These are phyloP conservation scores for Moesziomyces sp. DNA, from an alignment of 1,284 basidiomycete genomes.

Conservation along the genomic window DNA sequence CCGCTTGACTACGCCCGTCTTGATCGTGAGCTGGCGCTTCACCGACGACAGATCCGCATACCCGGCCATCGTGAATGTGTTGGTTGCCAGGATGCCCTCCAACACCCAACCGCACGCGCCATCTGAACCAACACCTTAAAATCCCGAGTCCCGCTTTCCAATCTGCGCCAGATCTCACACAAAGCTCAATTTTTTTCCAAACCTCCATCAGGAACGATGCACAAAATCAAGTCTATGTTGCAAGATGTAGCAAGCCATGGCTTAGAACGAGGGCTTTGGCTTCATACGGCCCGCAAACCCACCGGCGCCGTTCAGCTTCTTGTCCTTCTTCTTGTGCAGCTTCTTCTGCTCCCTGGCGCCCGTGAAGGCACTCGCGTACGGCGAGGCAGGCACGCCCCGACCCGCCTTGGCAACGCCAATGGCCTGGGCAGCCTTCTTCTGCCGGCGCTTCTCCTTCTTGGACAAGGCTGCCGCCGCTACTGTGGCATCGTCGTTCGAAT, in stretches of 20 bases:
- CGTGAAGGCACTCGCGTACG: constrained; percentile 33
- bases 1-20: constrained; percentile 59
- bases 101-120: no score
- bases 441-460: constrained; percentile 39
- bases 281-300: constrained; percentile 36
- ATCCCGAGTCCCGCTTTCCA: no score
- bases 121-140: no score
- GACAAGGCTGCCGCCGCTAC: constrained; percentile 7
- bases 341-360: constrained; percentile 18
- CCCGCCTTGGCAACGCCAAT: constrained; percentile 8
- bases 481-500: constrained; percentile 9
- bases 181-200: no score
- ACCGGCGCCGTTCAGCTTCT: constrained; percentile 3
- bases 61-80: constrained; percentile 22
- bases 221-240: constrained; percentile 1
- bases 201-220: no score
- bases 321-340: constrained; percentile 15
- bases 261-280: constrained; percentile 8
- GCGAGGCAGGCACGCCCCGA: constrained; percentile 19
- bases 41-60: constrained; percentile 19
- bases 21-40: constrained; percentile 57
- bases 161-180: no score
- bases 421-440: constrained; percentile 33
- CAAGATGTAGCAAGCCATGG: constrained; percentile 3
- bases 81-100: neutral